Conservation (phyloP, 2,329 filamentous ascomycete species). For the Leptodontidium sp. region DNA sequence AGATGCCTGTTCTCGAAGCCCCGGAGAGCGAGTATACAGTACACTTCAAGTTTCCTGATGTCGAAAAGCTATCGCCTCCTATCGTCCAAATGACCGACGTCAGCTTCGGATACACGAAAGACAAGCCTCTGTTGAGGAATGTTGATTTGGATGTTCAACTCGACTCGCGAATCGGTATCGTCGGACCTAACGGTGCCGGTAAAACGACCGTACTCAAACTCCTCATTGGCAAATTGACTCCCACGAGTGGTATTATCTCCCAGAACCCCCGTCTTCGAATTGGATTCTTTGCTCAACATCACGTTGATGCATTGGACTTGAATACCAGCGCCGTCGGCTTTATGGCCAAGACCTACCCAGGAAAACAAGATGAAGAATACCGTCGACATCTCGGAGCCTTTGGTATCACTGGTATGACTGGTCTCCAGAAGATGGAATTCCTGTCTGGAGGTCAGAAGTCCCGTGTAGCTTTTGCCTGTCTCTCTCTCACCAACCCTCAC, state of each 20-base stretch:
- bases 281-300: slow-evolving; percentile 98
- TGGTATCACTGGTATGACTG: slow-evolving; percentile 91
- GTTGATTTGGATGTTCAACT: slow-evolving; percentile 97
- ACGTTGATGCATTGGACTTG: slow-evolving; percentile 94
- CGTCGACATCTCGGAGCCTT: slow-evolving; percentile 92
- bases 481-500: slow-evolving; percentile 92
- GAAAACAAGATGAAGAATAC: slow-evolving; percentile 95
- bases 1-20: slow-evolving; percentile 89
- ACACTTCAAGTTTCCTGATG: slow-evolving; percentile 96
- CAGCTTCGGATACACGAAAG: slow-evolving; percentile 84
- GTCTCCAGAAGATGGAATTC: slow-evolving; percentile 93
- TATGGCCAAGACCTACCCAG: slow-evolving; percentile 92
- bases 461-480: slow-evolving; percentile 95
- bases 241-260: slow-evolving; percentile 83
- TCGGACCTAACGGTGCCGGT: slow-evolving; percentile 98
- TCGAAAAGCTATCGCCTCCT: slow-evolving; percentile 95
- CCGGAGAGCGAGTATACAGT: slow-evolving; percentile 96
- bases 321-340: slow-evolving; percentile 90
- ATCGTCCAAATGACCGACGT: slow-evolving; percentile 98
- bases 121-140: slow-evolving; percentile 81
- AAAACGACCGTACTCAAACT: slow-evolving; percentile 99
- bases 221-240: slow-evolving; percentile 84
- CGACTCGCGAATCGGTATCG: slow-evolving; percentile 97
- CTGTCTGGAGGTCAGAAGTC: slow-evolving; percentile 98
- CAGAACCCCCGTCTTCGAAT: slow-evolving; percentile 88